Evolutionary conservation across 148 eudicot genomes (phyloP), one percentile per base, ranked within the genome.

Genomic region (Rhododendron simsii): DNA sequence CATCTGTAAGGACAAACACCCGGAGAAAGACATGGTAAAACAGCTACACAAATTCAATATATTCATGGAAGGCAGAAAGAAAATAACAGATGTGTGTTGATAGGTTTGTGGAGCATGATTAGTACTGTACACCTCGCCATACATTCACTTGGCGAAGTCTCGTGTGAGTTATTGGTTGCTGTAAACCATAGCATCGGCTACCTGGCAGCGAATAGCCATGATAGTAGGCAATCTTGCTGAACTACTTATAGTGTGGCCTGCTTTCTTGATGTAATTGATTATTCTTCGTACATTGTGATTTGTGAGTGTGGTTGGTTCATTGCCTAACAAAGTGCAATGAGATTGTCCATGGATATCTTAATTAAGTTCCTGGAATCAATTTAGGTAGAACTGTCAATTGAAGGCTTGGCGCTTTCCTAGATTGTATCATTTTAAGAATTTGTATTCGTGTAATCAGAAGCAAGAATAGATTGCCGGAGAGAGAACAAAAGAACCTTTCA

Each of bases 1-100:
- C 93, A 95, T 81, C 98, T 95, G 85, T 53, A 85, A 35, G 74
- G 51, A 47, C 53, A 82, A 53, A 84, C 37, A 28, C 71, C 26
- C 12, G 13, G n/a, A 21, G 16, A 59, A 44, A 85, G 10, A 39
- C 20, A 37, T 8, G 2, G 80, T 76, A 41, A 76, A 41, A 76
- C 48, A 76, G 80, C 80, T 37, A 41, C 6, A 7, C 80, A 7
- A 76, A 20, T 37, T 16, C 48, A 41, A 20, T 20, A 4, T 21
- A 39, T 39, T 39, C 20, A 37, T 6, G 28, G 30, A 30, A 85
- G 12, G 41, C 3, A 48, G 11, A 63, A 73, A 23, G 14, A 6
- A 20, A 28, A 18, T 5, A 39, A n/a, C 51, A 37, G 14, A 7
- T 16, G 45, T 7, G 10, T 4, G 67, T 69, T 69, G 75, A 28